Conservation (phyloP, 805 yeast species). For the Phaffomyces antillensis region DNA sequence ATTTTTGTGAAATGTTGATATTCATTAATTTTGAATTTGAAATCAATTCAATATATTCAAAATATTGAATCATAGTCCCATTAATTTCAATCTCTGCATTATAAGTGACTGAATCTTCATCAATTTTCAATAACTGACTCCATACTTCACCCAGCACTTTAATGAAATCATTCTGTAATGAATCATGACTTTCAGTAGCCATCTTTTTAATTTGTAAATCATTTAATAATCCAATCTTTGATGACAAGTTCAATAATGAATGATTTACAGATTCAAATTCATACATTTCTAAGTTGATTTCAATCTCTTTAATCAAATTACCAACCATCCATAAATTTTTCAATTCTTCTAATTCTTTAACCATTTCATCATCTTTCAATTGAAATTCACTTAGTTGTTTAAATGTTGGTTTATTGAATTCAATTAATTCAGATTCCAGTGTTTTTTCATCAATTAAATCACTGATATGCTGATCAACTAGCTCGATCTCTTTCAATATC, state of each 20-base stretch:
- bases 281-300: constrained; percentile 17
- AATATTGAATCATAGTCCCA: constrained; percentile 10
- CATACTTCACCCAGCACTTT: constrained; percentile 7
- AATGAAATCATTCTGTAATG: constrained; percentile 3
- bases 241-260: constrained; percentile 12
- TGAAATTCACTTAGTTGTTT: constrained; percentile 15
- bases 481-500: neutral
- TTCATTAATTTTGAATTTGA: constrained; percentile 4
- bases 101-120: constrained; percentile 6
- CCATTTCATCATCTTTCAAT: constrained; percentile 12
- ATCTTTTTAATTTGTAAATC: neutral
- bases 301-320: constrained; percentile 19
- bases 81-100: constrained; percentile 16
- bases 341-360: constrained; percentile 13
- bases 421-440: constrained; percentile 8
- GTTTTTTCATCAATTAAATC: constrained; percentile 5
- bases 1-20: constrained; percentile 11
- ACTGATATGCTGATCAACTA: constrained; percentile 5
- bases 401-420: constrained; percentile 8
- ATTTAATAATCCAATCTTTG: constrained; percentile 9
- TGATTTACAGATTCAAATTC: constrained; percentile 20
- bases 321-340: constrained; percentile 20
- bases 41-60: constrained; percentile 9
- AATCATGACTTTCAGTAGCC: constrained; percentile 3
- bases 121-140: constrained; percentile 10